These are phyloP conservation scores for Coniferiporia sulphurascens DNA, from an alignment of 1,284 basidiomycete species.

Conservation along the genomic window DNA sequence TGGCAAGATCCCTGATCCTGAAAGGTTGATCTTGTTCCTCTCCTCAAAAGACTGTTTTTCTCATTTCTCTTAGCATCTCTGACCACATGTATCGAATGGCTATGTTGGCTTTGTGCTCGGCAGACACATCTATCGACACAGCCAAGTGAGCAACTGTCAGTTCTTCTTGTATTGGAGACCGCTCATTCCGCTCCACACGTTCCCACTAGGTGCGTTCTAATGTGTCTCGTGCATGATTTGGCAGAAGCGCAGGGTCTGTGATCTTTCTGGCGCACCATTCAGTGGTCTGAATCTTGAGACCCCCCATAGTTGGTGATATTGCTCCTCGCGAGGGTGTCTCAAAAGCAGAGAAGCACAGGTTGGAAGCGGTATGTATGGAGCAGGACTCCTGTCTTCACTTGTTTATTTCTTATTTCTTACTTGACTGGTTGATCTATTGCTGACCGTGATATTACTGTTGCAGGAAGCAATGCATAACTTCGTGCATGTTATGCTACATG, in stretches of 20 bases:
- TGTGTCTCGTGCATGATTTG: slow-evolving; percentile 91
- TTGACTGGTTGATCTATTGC: not conserved
- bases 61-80: slow-evolving; percentile 59
- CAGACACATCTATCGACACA: slow-evolving; percentile 69
- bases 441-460: no score
- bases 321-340: slow-evolving; percentile 85
- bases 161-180: not conserved
- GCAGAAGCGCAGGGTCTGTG: slow-evolving; percentile 95
- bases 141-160: slow-evolving; percentile 50
- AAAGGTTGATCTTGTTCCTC: slow-evolving; percentile 53
- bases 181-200: slow-evolving; percentile 1
- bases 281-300: no score
- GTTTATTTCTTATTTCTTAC: not conserved
- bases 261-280: no score
- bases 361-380: slow-evolving; percentile 70
- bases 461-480: slow-evolving; percentile 92
- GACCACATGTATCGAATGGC: slow-evolving; percentile 99
- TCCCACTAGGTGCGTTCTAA: slow-evolving; percentile 86
- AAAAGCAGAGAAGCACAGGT: slow-evolving; percentile 72
- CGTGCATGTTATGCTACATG: slow-evolving; percentile 84
- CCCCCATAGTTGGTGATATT: slow-evolving; percentile 79
- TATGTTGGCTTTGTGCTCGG: slow-evolving; percentile 80
- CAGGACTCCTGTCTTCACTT: no score
- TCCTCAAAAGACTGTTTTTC: not conserved
- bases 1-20: slow-evolving; percentile 65